These are phyloP conservation scores for Hypoxylon perforatum DNA, from an alignment of 495 filamentous ascomycete genomes.

Conservation along the genomic window DNA sequence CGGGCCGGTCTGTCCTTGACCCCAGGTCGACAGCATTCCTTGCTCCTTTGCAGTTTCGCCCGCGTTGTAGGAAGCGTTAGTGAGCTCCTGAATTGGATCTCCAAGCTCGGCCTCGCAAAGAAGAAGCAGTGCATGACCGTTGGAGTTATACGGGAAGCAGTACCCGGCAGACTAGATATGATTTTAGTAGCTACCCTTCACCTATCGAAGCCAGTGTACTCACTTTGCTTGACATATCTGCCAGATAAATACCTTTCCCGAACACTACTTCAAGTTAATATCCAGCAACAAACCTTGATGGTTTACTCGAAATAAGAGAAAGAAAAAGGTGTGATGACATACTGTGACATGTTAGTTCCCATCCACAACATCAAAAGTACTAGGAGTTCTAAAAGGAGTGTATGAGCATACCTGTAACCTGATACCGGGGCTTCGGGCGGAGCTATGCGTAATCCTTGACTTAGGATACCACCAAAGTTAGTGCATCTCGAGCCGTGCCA, in stretches of 20 bases:
- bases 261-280: constrained; percentile 58
- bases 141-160: constrained; percentile 63
- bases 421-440: constrained; percentile 82
- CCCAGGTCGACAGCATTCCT: constrained; percentile 73
- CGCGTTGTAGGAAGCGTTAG: constrained; percentile 65
- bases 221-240: constrained; percentile 75
- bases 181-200: constrained; percentile 52
- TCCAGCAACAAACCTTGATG: constrained; percentile 24
- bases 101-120: constrained; percentile 86
- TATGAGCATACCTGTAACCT: constrained; percentile 69
- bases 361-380: background rate
- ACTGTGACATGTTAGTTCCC: constrained; percentile 26
- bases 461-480: constrained; percentile 86
- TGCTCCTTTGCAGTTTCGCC: constrained; percentile 67
- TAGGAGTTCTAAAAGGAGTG: background rate
- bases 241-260: constrained; percentile 90
- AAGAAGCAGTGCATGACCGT: constrained; percentile 66
- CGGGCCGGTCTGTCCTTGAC: constrained; percentile 70
- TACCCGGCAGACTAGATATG: constrained; percentile 72
- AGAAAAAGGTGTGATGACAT: constrained; percentile 4
- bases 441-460: constrained; percentile 86
- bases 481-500: constrained; percentile 87
- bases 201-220: background rate
- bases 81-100: constrained; percentile 71
- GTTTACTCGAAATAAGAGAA: background rate